A percentile compares a stretch with the other conserved stretches of the same genome.
These are phyloP conservation scores for Asclepias syriaca DNA, from an alignment of 257 asterid genomes.

Conservation along the genomic window DNA sequence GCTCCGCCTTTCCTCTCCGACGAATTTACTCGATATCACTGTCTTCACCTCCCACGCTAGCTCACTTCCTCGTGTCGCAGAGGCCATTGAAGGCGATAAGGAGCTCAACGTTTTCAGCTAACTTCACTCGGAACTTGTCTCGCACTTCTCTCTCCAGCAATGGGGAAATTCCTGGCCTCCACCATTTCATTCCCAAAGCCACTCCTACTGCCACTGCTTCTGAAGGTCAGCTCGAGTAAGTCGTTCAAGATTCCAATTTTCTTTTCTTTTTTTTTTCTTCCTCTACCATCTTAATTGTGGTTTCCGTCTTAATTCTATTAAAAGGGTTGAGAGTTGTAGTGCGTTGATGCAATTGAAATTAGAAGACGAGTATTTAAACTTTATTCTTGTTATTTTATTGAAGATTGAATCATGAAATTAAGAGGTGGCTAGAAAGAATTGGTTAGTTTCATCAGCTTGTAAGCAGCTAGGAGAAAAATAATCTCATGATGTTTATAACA, in stretches of 20 bases:
- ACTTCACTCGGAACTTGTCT: slow-evolving; percentile 42
- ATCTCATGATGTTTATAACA: background rate
- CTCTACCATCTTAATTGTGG: background rate
- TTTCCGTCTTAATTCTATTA: too few species aligned
- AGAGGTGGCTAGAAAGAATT: background rate
- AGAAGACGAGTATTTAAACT: background rate
- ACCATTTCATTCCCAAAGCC: slow-evolving; percentile 63
- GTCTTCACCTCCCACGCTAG: slow-evolving; percentile 5
- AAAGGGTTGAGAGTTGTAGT: background rate
- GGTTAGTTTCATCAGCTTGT: background rate
- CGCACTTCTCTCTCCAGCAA: slow-evolving; percentile 25
- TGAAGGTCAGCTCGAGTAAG: slow-evolving; percentile 54
- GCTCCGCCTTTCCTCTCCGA: slow-evolving; percentile 44
- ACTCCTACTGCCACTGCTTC: slow-evolving; percentile 29
- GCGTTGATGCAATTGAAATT: background rate
- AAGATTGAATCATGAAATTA: background rate
- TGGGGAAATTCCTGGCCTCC: slow-evolving; percentile 41
- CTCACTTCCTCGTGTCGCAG: slow-evolving; percentile 15
- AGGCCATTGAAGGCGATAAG: slow-evolving; percentile 5
- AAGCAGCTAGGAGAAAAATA: background rate
- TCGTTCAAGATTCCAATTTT: background rate
- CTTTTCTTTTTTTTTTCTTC: background rate
- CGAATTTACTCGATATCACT: slow-evolving; percentile 15
- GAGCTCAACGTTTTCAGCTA: slow-evolving; percentile 30
- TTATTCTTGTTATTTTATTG: background rate